Base-by-base conservation (phyloP, 2,329 filamentous ascomycete species). In the Rhytidhysteron rufulum region DNA sequence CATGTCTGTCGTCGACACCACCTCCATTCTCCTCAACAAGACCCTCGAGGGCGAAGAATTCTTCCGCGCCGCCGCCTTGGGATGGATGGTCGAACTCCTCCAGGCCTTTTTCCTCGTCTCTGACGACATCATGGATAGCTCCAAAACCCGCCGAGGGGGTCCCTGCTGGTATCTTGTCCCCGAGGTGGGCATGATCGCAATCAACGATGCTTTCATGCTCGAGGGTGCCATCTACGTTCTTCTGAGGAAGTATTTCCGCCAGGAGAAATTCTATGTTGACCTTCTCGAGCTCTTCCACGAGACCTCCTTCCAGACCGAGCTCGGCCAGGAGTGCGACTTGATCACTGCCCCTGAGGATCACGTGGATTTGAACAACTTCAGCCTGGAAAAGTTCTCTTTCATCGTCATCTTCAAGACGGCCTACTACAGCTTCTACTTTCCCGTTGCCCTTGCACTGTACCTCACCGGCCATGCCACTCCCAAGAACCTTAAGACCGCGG, bases 371-470 rank as follows among this genome's bases (percentile, higher is more conserved):
- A 77, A 87, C 77, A 95, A 95, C 75, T 98, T 98, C 78, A 89
- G 83, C 67, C 77, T 96, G 69, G 79, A 90, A 47, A 98, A 95
- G 78, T 95, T 95, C 77, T 83, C 77, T 58, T 98, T 97, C 78
- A 98, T 98, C 62, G 93, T 98, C 72, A 87, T 95, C 71, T 97
- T 95, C 83, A 98, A 98, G 82, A 98, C 93, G 18, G 90, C 93
- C 37, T 98, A 94, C 77, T 98, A 98, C 78, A 94, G 86, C 62
- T 98, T 98, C 79, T 97, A 97, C 74, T 85, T 98, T 11, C 93
- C 93, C 43, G 89, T 98, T 41, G 91, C 89, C 8, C 80, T 98
- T 32, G 88, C 93, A 4, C 77, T 98, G 56, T 77, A 91, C 74
- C 85, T 89, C 70, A 80, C 90, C 53, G 83, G 88, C 61, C 77